Percentiles rank a stretch among this genome's conserved stretches.
phyloP scores from a whole-genome alignment of 257 asterid species.

The Przewalskia tangutica region DNA sequence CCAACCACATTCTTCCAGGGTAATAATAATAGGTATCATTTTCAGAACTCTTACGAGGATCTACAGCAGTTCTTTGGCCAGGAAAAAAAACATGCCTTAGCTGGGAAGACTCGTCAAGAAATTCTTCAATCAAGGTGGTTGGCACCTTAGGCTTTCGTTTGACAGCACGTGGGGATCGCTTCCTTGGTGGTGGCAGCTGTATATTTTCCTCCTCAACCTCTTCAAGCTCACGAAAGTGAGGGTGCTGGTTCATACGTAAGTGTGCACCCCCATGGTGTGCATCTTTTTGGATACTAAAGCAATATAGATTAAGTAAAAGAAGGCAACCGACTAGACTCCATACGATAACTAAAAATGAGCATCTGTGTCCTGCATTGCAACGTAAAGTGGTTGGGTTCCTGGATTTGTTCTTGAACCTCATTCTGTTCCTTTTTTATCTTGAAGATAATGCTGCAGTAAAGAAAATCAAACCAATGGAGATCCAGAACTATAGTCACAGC shows the following conservation, averaged over 20 bases:
- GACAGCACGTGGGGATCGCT: conserved; percentile 82
- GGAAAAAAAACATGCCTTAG: conserved; percentile 84
- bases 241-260: conserved; percentile 18
- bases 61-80: conserved; percentile 39
- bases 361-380: conserved; percentile 86
- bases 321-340: conserved; percentile 68
- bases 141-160: conserved; percentile 68
- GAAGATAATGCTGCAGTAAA: conserved; percentile 49
- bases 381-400: conserved; percentile 53
- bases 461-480: conserved; percentile 31
- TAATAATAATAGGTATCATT: conserved; percentile 48
- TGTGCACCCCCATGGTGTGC: conserved; percentile 18
- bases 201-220: conserved; percentile 80
- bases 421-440: conserved; percentile 40
- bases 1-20: conserved; percentile 92
- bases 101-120: conserved; percentile 79
- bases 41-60: conserved; percentile 41
- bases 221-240: conserved; percentile 52
- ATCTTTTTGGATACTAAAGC: conserved; percentile 26
- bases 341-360: conserved; percentile 32
- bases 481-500: conserved; percentile 31
- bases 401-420: conserved; percentile 67
- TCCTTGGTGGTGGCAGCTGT: conserved; percentile 69
- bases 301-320: conserved; percentile 52
- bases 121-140: conserved; percentile 69